Percentiles rank a stretch among this genome's conserved stretches.
phyloP scores from a whole-genome alignment of 352 stramenopile species.

The Phytophthora podocarpi region DNA sequence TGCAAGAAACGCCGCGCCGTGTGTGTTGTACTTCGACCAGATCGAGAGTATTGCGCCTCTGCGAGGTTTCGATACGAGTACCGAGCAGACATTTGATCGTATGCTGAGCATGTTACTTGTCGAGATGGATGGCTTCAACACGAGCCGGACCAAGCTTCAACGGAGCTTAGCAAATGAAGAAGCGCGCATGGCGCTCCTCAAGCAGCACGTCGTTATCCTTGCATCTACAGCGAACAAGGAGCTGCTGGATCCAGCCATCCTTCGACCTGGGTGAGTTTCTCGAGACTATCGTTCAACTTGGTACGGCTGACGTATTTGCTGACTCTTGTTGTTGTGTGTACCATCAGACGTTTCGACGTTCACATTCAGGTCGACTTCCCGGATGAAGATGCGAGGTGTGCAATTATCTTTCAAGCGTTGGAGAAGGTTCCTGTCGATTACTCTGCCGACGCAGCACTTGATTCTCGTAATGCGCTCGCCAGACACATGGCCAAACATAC shows the following conservation, averaged over 20 bases:
- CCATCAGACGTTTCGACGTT: slow-evolving; percentile 77
- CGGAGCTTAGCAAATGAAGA: slow-evolving; percentile 41
- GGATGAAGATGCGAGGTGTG: slow-evolving; percentile 49
- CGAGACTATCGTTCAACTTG: neutral
- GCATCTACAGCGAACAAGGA: slow-evolving; percentile 79
- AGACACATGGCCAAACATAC: slow-evolving; percentile 60
- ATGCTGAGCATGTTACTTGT: slow-evolving; percentile 91
- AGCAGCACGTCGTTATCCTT: slow-evolving; percentile 86
- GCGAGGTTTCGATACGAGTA: slow-evolving; percentile 91
- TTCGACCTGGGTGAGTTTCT: slow-evolving; percentile 75
- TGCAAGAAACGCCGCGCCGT: slow-evolving; percentile 85
- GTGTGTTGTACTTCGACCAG: slow-evolving; percentile 93
- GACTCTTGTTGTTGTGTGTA: slow-evolving; percentile 4
- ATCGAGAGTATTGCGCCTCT: slow-evolving; percentile 90
- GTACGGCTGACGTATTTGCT: neutral
- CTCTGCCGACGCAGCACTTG: slow-evolving; percentile 32
- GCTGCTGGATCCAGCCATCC: slow-evolving; percentile 83
- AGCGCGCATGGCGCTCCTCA: slow-evolving; percentile 66
- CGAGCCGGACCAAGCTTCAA: slow-evolving; percentile 42
- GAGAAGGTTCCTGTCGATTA: slow-evolving; percentile 64
- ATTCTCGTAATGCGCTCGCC: slow-evolving; percentile 43
- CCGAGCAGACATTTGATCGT: slow-evolving; percentile 92
- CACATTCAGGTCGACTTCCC: slow-evolving; percentile 75
- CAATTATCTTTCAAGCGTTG: slow-evolving; percentile 59
- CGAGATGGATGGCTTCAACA: slow-evolving; percentile 91